phyloP scores from a whole-genome alignment of 805 yeast species.

The Yamadazyma sp. region DNA sequence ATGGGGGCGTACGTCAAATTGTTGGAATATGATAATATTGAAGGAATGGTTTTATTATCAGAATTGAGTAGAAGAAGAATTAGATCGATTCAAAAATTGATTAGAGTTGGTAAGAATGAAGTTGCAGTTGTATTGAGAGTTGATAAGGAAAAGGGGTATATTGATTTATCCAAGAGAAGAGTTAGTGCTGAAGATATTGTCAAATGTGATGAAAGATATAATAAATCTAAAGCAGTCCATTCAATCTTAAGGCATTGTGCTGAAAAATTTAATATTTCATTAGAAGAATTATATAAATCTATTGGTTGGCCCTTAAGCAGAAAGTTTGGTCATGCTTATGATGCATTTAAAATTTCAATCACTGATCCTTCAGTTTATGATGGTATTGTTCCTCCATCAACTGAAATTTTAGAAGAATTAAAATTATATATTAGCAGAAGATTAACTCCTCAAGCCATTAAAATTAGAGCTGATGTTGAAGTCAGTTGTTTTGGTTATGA shows the following conservation, averaged over 20 bases:
- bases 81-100: constrained; percentile 93
- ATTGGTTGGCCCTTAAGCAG: constrained; percentile 97
- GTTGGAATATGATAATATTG: constrained; percentile 95
- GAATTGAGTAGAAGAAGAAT: constrained; percentile 98
- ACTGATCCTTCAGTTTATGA: constrained; percentile 88
- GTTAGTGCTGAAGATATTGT: constrained; percentile 97
- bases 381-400: constrained; percentile 66
- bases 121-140: constrained; percentile 97
- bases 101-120: constrained; percentile 97
- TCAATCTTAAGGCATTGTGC: constrained; percentile 98
- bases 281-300: constrained; percentile 80
- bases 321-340: constrained; percentile 95
- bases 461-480: constrained; percentile 97
- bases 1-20: constrained; percentile 99
- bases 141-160: constrained; percentile 97
- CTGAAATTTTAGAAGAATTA: constrained; percentile 78
- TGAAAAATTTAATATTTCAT: constrained; percentile 85
- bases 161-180: constrained; percentile 95
- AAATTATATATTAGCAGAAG: constrained; percentile 86
- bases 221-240: constrained; percentile 95
- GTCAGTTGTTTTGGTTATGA: constrained; percentile 96
- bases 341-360: constrained; percentile 94
- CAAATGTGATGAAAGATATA: constrained; percentile 96
- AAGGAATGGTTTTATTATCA: constrained; percentile 95
- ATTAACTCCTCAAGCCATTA: constrained; percentile 96